Conservation (phyloP, 768 basidiomycete genomes). For the Lactarius indigo region DNA sequence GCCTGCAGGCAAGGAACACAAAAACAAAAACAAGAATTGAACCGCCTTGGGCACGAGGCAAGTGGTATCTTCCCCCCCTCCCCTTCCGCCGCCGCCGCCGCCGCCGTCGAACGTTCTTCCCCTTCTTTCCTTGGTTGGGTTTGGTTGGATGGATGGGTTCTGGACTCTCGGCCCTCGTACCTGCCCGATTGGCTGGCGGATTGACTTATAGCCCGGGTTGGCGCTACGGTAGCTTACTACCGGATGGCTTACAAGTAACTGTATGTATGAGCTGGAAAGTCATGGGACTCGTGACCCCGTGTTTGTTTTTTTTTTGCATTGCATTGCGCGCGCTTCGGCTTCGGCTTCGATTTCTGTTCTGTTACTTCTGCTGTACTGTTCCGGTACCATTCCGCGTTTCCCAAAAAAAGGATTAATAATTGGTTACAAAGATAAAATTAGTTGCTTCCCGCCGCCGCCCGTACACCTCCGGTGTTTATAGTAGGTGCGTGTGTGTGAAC, state of each 20-base stretch:
- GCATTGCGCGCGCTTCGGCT: neutral
- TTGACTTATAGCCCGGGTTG: neutral
- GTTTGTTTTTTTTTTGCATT: too few species aligned
- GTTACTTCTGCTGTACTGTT: neutral
- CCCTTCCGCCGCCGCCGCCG: too few species aligned
- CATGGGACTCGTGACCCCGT: too few species aligned
- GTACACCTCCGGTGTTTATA: neutral
- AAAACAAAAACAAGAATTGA: neutral
- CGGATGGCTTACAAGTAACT: neutral
- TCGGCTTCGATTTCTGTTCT: neutral
- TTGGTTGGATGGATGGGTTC: too few species aligned
- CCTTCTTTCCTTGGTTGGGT: too few species aligned
- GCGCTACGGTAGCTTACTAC: neutral
- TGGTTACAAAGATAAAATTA: neutral
- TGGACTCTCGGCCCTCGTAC: neutral
- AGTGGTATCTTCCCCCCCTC: slow-evolving; percentile 7
- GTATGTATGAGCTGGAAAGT: neutral
- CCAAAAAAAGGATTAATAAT: neutral
- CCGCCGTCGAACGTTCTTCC: slow-evolving; percentile 5
- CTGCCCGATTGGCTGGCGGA: neutral
- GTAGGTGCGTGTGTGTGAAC: neutral
- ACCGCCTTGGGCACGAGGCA: slow-evolving; percentile 15
- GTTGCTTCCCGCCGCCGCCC: neutral
- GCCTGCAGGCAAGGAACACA: slow-evolving; percentile 11
- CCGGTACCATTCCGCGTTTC: slow-evolving; percentile 19